A percentile compares a stretch with the other conserved stretches of the same genome.
phyloP scores from a whole-genome alignment of 2,329 filamentous ascomycete genomes.

The Ceratocystiopsis sp. region DNA sequence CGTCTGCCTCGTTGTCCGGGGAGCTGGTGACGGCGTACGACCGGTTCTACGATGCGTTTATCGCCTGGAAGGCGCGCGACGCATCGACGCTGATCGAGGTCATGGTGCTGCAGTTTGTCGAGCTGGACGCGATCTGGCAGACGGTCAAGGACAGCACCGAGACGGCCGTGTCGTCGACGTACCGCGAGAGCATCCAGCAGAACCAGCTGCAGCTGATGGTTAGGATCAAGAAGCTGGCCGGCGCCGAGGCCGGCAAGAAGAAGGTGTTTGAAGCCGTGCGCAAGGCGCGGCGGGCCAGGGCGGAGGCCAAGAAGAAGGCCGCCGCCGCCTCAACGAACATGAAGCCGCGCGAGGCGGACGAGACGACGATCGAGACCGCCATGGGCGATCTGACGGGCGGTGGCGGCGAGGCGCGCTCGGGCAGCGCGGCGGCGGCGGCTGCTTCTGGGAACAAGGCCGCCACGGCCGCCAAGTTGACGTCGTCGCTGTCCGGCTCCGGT shows the following conservation, averaged over 20 bases:
- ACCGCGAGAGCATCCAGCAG: constrained; percentile 62
- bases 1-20: constrained; percentile 43
- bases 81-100: constrained; percentile 62
- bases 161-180: constrained; percentile 56
- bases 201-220: constrained; percentile 68
- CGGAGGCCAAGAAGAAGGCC: constrained; percentile 40
- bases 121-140: constrained; percentile 69
- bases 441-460: background rate
- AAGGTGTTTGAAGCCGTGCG: constrained; percentile 60
- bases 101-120: constrained; percentile 76
- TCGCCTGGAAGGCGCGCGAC: constrained; percentile 70
- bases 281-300: constrained; percentile 47
- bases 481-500: background rate
- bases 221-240: constrained; percentile 62
- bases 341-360: constrained; percentile 47
- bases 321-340: constrained; percentile 22
- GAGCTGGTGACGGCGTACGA: constrained; percentile 53
- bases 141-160: constrained; percentile 65
- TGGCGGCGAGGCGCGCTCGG: background rate
- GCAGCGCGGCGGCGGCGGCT: background rate
- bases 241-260: constrained; percentile 50
- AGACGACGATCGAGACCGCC: constrained; percentile 18
- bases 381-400: constrained; percentile 20
- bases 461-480: background rate
- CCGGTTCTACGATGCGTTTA: constrained; percentile 62